These are phyloP conservation scores for Infundibulicybe gibba DNA, from an alignment of 768 basidiomycete species.

Conservation along the genomic window DNA sequence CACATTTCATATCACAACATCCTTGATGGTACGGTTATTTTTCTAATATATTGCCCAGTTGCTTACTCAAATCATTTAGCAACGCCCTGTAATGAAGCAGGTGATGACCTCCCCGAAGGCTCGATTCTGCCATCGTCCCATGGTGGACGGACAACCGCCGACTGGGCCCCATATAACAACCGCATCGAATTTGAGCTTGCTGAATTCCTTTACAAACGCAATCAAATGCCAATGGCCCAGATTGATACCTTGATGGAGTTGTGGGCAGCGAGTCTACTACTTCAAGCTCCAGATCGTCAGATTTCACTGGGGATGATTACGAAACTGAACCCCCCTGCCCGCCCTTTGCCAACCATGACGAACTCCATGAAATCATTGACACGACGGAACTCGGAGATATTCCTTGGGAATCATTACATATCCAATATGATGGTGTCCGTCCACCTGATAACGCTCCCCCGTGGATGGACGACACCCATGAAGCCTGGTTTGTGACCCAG, in stretches of 20 bases:
- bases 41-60: too few relatives aligned
- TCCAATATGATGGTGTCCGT: constrained; percentile 9
- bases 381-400: constrained; percentile 10
- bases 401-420: constrained; percentile 17
- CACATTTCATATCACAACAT: too few relatives aligned
- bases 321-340: neutral
- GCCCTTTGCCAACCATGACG: constrained; percentile 10
- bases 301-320: too few relatives aligned
- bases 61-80: too few relatives aligned
- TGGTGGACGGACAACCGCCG: too few relatives aligned
- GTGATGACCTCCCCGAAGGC: too few relatives aligned
- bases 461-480: neutral
- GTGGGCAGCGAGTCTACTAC: neutral
- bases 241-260: too few relatives aligned
- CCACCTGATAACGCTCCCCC: neutral
- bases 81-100: too few relatives aligned
- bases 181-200: constrained; percentile 8
- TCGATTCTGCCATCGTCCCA: too few relatives aligned
- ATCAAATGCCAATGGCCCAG: constrained; percentile 11
- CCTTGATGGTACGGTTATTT: too few relatives aligned
- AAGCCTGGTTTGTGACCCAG: neutral
- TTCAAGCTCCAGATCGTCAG: too few relatives aligned
- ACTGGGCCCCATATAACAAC: constrained; percentile 9
- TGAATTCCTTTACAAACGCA: constrained; percentile 12
- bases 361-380: constrained; percentile 17